Conservation (phyloP, 768 basidiomycete species). For the Gloeostereum incarnatum region DNA sequence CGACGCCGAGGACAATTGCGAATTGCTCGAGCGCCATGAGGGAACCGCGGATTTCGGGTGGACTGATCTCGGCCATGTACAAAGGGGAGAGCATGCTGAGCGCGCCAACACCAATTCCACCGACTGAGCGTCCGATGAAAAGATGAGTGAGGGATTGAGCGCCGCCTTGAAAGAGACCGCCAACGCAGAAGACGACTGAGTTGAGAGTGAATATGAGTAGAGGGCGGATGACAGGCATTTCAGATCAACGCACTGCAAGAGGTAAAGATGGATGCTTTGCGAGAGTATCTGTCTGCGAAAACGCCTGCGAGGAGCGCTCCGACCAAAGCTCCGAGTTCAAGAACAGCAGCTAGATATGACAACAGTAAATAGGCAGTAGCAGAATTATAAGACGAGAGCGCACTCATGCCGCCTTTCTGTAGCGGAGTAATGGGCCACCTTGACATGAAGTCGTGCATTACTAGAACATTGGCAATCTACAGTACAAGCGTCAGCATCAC, state of each 20-base stretch:
- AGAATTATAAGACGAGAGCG: constrained; percentile 12
- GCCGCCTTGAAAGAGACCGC: constrained; percentile 58
- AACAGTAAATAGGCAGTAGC: neutral
- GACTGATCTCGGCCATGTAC: constrained; percentile 81
- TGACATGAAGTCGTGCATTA: constrained; percentile 65
- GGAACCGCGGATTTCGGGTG: constrained; percentile 72
- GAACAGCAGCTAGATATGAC: constrained; percentile 48
- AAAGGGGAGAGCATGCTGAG: constrained; percentile 68
- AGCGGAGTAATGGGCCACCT: constrained; percentile 65
- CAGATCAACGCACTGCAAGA: constrained; percentile 63
- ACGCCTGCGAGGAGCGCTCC: constrained; percentile 61
- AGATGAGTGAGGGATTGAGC: constrained; percentile 49
- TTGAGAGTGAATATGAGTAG: neutral
- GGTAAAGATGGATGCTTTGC: constrained; percentile 54
- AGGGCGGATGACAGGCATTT: neutral
- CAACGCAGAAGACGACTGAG: constrained; percentile 60
- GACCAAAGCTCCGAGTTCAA: constrained; percentile 74
- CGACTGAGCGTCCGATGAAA: constrained; percentile 63
- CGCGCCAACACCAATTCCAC: constrained; percentile 76
- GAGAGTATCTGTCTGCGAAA: constrained; percentile 60
- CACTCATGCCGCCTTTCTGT: constrained; percentile 75
- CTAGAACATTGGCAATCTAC: constrained; percentile 73
- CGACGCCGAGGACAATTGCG: constrained; percentile 73
- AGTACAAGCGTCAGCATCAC: neutral
- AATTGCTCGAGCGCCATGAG: constrained; percentile 75